phyloP scores from a whole-genome alignment of 2,329 filamentous ascomycete species.

The Monosporascus sp. region DNA sequence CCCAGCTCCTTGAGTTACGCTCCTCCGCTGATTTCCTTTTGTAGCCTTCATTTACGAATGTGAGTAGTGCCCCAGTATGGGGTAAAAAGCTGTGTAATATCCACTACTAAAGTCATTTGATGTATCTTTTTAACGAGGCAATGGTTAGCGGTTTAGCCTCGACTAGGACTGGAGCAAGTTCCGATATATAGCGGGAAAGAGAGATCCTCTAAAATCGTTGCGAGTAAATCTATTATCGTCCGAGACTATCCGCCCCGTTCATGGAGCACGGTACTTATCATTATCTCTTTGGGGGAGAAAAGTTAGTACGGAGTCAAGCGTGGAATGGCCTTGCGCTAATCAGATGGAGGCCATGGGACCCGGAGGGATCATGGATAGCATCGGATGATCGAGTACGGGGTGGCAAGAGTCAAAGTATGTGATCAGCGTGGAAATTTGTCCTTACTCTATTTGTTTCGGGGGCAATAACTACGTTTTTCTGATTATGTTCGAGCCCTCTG shows the following conservation, averaged over 20 bases:
- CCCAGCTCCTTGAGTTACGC: too few relatives aligned
- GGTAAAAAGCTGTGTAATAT: too few relatives aligned
- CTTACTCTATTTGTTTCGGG: not conserved
- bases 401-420: constrained; percentile 58
- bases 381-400: constrained; percentile 75
- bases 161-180: too few relatives aligned
- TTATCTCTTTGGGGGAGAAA: constrained; percentile 36
- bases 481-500: not conserved
- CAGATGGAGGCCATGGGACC: constrained; percentile 45
- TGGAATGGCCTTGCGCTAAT: not conserved
- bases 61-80: too few relatives aligned
- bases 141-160: not conserved
- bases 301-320: constrained; percentile 23
- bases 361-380: constrained; percentile 54
- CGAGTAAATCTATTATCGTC: not conserved
- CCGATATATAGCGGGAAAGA: not conserved
- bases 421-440: constrained; percentile 20
- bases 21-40: too few relatives aligned
- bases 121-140: not conserved
- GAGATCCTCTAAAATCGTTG: not conserved
- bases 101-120: not conserved
- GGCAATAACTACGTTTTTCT: not conserved
- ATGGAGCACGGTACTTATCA: not conserved
- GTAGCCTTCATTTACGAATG: too few relatives aligned
- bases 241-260: not conserved